Percentiles rank a stretch among this genome's conserved stretches.
Conservation (phyloP, 768 basidiomycete genomes). For the Calocera cornea region DNA sequence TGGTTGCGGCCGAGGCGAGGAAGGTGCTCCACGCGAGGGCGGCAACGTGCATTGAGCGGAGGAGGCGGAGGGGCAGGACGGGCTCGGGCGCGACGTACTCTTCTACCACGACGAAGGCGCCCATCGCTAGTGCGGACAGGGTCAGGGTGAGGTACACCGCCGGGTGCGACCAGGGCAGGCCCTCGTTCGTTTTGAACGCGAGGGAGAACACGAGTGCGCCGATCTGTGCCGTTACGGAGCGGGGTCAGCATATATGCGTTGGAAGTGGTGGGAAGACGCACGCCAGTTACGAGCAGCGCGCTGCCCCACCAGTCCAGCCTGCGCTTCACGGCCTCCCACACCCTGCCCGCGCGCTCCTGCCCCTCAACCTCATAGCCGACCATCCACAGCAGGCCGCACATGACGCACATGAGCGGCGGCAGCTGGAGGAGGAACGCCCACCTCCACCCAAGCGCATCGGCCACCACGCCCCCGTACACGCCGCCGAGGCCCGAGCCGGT, state of each 20-base stretch:
- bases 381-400: neutral
- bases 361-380: neutral
- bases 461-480: neutral
- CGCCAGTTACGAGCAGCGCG: neutral
- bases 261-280: neutral
- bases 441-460: neutral
- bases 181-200: neutral
- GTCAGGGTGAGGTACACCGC: neutral
- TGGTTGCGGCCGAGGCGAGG: neutral
- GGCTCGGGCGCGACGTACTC: neutral
- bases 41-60: neutral
- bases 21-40: neutral
- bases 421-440: neutral
- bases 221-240: neutral
- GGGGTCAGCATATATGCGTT: neutral
- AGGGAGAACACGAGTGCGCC: neutral
- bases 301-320: constrained; percentile 3
- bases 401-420: neutral
- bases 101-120: neutral
- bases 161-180: neutral
- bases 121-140: neutral
- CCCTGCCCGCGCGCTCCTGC: neutral
- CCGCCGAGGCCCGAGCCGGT: neutral
- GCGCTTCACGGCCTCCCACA: neutral
- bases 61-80: constrained; percentile 1